phyloP scores from a whole-genome alignment of 176 grass and related monocot species.

The Carex kokanica region DNA sequence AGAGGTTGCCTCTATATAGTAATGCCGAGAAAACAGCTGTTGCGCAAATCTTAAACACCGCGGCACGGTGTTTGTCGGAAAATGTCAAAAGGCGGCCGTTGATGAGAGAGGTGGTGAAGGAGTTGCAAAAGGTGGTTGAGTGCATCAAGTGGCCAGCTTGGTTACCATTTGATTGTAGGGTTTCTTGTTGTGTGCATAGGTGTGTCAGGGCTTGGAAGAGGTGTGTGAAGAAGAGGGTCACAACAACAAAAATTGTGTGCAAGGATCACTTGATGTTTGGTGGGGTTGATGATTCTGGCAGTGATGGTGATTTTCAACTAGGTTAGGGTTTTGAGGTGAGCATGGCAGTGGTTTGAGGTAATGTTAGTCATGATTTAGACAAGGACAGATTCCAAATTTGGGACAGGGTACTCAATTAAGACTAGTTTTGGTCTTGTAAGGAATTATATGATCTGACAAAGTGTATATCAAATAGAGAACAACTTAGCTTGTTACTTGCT shows the following conservation, averaged over 20 bases:
- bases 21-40: slow-evolving; percentile 20
- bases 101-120: slow-evolving; percentile 67
- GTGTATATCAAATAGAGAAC: not conserved
- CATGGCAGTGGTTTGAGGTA: not conserved
- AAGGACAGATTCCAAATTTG: slow-evolving; percentile 19
- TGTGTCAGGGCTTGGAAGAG: slow-evolving; percentile 50
- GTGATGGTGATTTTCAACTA: slow-evolving; percentile 19
- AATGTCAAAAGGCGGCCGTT: slow-evolving; percentile 37
- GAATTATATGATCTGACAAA: slow-evolving; percentile 14
- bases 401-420: not conserved
- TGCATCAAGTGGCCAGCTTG: slow-evolving; percentile 24
- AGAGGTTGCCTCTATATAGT: slow-evolving; percentile 32
- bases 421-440: not conserved
- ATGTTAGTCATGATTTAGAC: slow-evolving; percentile 14
- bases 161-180: not conserved
- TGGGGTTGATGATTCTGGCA: slow-evolving; percentile 22
- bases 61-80: slow-evolving; percentile 64
- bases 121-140: slow-evolving; percentile 53
- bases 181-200: slow-evolving; percentile 30
- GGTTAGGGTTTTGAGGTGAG: not conserved
- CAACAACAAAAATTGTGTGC: slow-evolving; percentile 71
- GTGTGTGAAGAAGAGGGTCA: slow-evolving; percentile 40
- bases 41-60: slow-evolving; percentile 39
- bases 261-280: slow-evolving; percentile 44
- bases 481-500: not conserved